Evolutionary conservation across 2,329 filamentous ascomycete genomes (phyloP).

Genomic region (Colletotrichum trifolii): DNA sequence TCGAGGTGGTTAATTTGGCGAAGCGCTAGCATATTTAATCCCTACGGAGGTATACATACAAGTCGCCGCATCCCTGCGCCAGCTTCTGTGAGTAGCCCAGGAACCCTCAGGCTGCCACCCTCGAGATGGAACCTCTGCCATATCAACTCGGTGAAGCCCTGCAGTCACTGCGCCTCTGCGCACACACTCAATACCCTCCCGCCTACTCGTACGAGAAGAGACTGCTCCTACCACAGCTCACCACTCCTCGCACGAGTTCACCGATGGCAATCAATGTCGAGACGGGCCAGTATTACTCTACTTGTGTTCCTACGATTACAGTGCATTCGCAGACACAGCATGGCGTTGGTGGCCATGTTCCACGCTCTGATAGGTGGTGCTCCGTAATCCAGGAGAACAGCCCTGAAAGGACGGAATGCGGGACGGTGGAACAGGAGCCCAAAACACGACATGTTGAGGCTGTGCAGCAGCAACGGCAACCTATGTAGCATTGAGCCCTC

Average conservation of each 20-base stretch:
- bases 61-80: no score
- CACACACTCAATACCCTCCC: no score
- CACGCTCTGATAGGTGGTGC: background rate
- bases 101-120: no score
- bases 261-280: background rate
- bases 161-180: no score
- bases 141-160: no score
- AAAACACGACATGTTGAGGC: constrained; percentile 21
- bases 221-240: background rate
- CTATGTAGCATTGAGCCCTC: background rate
- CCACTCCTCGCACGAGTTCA: no score
- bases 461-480: constrained; percentile 21
- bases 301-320: constrained; percentile 7
- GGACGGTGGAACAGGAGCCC: constrained; percentile 18
- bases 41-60: no score
- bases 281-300: no score
- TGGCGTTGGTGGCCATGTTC: background rate
- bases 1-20: no score
- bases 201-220: background rate
- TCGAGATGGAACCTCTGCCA: no score
- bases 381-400: background rate
- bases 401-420: constrained; percentile 18
- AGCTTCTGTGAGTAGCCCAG: no score
- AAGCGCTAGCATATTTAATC: no score
- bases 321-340: constrained; percentile 17